phyloP scores from a whole-genome alignment of 345 rosid species.

The Euclidium syriacum region DNA sequence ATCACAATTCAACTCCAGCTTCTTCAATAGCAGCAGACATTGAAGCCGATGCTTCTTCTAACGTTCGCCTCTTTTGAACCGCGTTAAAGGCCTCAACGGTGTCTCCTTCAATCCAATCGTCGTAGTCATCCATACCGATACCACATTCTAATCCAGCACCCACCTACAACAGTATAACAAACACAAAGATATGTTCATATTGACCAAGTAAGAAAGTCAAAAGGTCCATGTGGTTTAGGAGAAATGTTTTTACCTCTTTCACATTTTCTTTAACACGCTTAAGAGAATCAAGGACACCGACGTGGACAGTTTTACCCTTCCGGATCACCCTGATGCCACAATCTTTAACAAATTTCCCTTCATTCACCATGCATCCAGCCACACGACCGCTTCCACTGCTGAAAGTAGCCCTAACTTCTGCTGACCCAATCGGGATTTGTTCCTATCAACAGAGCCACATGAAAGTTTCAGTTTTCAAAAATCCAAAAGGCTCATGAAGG shows the following conservation, averaged over 20 bases:
- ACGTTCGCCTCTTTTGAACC: conserved; percentile 75
- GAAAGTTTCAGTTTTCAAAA: conserved; percentile 29
- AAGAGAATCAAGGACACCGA: conserved; percentile 77
- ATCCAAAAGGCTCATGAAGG: neutral
- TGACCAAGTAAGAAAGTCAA: neutral
- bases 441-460: conserved; percentile 51
- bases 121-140: conserved; percentile 57
- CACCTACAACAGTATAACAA: conserved; percentile 45
- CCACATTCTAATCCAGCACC: conserved; percentile 87
- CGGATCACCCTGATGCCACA: conserved; percentile 79
- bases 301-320: conserved; percentile 57
- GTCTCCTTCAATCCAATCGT: conserved; percentile 84
- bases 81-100: conserved; percentile 60
- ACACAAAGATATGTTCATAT: neutral
- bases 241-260: conserved; percentile 71
- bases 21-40: conserved; percentile 82
- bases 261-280: conserved; percentile 85
- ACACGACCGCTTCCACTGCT: conserved; percentile 97
- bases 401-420: conserved; percentile 85
- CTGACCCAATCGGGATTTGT: conserved; percentile 74
- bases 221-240: neutral
- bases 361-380: conserved; percentile 97
- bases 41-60: conserved; percentile 96
- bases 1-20: conserved; percentile 43
- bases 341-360: conserved; percentile 79